Evolutionary conservation across 2,329 filamentous ascomycete genomes (phyloP).

Genomic region (Tolypocladium sp.): DNA sequence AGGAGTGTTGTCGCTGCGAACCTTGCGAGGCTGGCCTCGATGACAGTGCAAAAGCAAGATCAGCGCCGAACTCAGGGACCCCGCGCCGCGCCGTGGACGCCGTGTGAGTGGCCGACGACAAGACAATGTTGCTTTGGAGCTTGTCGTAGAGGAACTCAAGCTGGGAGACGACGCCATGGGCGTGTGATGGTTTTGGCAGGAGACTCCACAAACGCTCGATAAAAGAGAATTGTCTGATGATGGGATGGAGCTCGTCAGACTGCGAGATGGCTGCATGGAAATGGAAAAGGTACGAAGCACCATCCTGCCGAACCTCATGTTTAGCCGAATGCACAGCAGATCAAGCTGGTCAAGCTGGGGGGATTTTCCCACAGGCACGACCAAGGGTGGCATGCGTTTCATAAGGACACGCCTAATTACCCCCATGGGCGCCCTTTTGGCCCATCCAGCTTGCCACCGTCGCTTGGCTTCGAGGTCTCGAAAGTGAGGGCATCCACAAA

Average conservation of each 20-base stretch:
- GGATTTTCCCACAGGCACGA: too few relatives aligned
- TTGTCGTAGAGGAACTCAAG: not conserved
- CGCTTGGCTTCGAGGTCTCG: not conserved
- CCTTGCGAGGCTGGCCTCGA: constrained; percentile 11
- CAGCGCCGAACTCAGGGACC: not conserved
- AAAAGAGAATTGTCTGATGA: not conserved
- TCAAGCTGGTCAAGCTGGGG: too few relatives aligned
- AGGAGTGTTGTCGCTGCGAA: not conserved
- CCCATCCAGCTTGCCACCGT: not conserved
- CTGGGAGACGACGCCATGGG: not conserved
- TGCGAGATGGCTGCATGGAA: not conserved
- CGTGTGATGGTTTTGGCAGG: not conserved
- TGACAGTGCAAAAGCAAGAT: constrained; percentile 27
- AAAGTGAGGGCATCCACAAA: not conserved
- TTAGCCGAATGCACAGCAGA: not conserved
- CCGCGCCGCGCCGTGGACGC: not conserved
- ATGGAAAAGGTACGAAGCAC: not conserved
- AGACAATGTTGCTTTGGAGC: not conserved
- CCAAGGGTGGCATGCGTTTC: too few relatives aligned
- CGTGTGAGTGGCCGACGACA: not conserved
- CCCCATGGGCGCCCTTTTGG: not conserved
- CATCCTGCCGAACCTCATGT: not conserved
- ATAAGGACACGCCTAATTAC: too few relatives aligned
- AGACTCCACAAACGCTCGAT: too few relatives aligned
- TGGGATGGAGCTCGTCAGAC: not conserved